phyloP scores from a whole-genome alignment of 2,329 filamentous ascomycete genomes.

The Ophiocordyceps camponoti-floridani region DNA sequence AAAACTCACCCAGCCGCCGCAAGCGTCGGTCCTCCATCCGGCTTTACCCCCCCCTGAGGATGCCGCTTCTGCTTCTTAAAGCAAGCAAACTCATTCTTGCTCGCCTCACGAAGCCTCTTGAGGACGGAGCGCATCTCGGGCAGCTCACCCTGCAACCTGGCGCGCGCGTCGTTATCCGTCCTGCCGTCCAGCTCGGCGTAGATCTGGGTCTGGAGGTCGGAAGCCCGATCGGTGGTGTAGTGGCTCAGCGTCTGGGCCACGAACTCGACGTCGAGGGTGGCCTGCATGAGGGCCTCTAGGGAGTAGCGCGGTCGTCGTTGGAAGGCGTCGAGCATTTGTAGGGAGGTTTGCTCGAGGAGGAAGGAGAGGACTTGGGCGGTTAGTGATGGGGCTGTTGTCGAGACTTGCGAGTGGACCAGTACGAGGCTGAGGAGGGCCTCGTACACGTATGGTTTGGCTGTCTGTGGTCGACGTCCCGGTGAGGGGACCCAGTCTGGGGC shows the following conservation, averaged over 20 bases:
- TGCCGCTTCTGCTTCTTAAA: constrained; percentile 47
- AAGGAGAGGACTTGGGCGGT: constrained; percentile 70
- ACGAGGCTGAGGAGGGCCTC: constrained; percentile 71
- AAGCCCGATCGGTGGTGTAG: constrained; percentile 72
- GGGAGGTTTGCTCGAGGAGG: constrained; percentile 65
- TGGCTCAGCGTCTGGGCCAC: constrained; percentile 82
- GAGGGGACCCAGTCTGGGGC: constrained; percentile 53
- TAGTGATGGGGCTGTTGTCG: constrained; percentile 58
- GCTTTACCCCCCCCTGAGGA: neutral
- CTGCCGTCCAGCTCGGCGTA: constrained; percentile 80
- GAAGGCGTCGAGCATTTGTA: constrained; percentile 71
- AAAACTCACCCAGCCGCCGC: neutral
- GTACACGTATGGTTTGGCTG: constrained; percentile 81
- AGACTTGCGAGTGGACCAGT: constrained; percentile 78
- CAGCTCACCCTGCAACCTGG: constrained; percentile 66
- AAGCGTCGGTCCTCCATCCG: too few species aligned
- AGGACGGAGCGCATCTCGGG: constrained; percentile 76
- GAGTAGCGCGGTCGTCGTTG: constrained; percentile 47
- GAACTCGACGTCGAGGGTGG: constrained; percentile 93
- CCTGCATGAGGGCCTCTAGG: constrained; percentile 79
- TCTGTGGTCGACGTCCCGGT: constrained; percentile 38
- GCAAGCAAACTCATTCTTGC: constrained; percentile 74
- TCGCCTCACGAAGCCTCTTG: constrained; percentile 67
- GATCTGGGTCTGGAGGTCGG: constrained; percentile 70
- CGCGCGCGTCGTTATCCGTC: constrained; percentile 73